Percentiles rank a stretch among this genome's conserved stretches.
Conservation (phyloP, 1,139 yeast species). For the Trichomonascaceae sp. region DNA sequence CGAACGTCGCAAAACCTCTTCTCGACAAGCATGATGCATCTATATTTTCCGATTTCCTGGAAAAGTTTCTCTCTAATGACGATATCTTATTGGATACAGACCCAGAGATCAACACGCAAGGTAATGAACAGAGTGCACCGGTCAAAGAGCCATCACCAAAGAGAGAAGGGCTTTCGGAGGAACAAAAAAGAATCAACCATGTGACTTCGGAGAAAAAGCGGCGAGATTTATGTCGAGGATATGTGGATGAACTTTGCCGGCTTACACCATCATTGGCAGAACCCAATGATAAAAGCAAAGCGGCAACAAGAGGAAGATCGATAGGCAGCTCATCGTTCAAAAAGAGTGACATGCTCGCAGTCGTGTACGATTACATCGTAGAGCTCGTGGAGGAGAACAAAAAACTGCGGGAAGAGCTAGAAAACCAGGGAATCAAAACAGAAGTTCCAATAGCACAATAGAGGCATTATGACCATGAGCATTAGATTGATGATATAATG, state of each 20-base stretch:
- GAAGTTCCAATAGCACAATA: slow-evolving; percentile 1
- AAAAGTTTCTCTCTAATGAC: slow-evolving; percentile 34
- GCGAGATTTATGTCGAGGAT: slow-evolving; percentile 57
- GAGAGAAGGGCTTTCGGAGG: slow-evolving; percentile 49
- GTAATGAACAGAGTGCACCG: background rate
- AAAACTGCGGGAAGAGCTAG: background rate
- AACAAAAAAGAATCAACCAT: slow-evolving; percentile 68
- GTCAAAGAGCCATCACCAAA: no score
- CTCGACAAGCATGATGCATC: slow-evolving; percentile 33
- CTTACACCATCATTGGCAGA: slow-evolving; percentile 32
- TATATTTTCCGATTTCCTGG: slow-evolving; percentile 34
- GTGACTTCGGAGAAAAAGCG: slow-evolving; percentile 71
- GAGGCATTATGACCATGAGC: background rate
- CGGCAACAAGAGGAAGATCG: slow-evolving; percentile 38
- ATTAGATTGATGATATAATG: slow-evolving; percentile 2
- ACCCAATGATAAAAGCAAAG: slow-evolving; percentile 19
- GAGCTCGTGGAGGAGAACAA: slow-evolving; percentile 27
- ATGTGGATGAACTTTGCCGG: slow-evolving; percentile 34
- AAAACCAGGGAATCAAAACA: background rate
- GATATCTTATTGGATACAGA: slow-evolving; percentile 30
- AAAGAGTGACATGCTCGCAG: slow-evolving; percentile 36
- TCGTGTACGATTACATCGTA: slow-evolving; percentile 28
- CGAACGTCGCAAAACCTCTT: slow-evolving; percentile 21
- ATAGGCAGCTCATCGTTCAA: slow-evolving; percentile 19
- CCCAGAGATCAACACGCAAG: background rate